Conservation (phyloP, 129 eudicot genomes). For the Lactuca sativa region DNA sequence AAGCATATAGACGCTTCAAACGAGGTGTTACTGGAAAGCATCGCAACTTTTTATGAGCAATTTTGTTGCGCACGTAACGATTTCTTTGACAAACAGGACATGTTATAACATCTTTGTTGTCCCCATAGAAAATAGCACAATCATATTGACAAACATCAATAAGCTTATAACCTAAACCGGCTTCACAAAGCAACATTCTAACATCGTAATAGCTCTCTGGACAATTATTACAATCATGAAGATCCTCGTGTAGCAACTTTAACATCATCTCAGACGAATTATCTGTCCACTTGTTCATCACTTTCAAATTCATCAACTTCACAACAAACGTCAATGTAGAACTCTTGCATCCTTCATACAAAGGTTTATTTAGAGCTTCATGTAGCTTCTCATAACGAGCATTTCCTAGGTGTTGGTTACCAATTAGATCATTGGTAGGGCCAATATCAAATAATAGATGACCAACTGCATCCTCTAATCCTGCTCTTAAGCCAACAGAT, state of each 20-base stretch:
- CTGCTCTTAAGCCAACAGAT: background rate
- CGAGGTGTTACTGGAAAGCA: slow-evolving; percentile 16
- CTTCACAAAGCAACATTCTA: slow-evolving; percentile 11
- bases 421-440: background rate
- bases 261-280: background rate
- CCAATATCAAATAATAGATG: background rate
- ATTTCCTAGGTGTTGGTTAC: slow-evolving; percentile 2
- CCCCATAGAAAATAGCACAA: slow-evolving; percentile 3
- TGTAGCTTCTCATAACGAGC: background rate
- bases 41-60: background rate
- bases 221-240: slow-evolving; percentile 3
- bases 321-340: too few relatives aligned
- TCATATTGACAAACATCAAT: slow-evolving; percentile 14
- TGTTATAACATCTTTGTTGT: slow-evolving; percentile 3
- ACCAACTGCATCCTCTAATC: slow-evolving; percentile 1
- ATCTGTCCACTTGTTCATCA: slow-evolving; percentile 11
- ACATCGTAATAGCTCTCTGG: slow-evolving; percentile 1
- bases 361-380: background rate
- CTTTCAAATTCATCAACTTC: slow-evolving; percentile 4
- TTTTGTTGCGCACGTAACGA: slow-evolving; percentile 12
- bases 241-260: background rate
- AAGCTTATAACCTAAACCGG: slow-evolving; percentile 14
- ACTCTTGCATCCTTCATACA: slow-evolving; percentile 6
- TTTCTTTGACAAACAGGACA: slow-evolving; percentile 17
- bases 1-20: slow-evolving; percentile 7